Base-by-base conservation (phyloP, 257 asterid species). In the Solanum sparsipilum region DNA sequence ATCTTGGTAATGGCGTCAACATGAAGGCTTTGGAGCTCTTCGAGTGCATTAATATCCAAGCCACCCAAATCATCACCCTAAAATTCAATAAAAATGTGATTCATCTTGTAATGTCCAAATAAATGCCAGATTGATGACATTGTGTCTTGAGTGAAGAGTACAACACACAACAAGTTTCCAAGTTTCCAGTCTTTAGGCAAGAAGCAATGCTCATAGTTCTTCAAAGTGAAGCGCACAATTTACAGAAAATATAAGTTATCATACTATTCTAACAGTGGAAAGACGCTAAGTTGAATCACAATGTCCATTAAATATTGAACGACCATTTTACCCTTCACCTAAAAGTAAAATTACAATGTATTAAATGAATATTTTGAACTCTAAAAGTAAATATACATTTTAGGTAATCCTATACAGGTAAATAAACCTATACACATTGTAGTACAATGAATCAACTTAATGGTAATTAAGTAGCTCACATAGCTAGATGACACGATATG, bases 1-100 rank as follows among this genome's bases (percentile, higher is more conserved):
- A 91, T 91, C 91, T 89, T 91, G 89, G 92, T 88, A 52, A 91
- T 91, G 88, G 93, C 93, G 81, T 91, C 93, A 34, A 91, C 92
- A 60, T 91, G 93, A 87, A 91, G 83, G 81, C 84, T 89, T 87
- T 91, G 93, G 87, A 89, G 71, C 90, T 91, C 91, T 36, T 89
- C 92, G 39, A 91, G 93, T 65, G 91, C 71, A 63, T 84, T 83
- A 63, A 87, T 63, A 89, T 89, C 90, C 93, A 89, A 73, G 67
- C 89, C 88, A 36, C 86, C 84, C 82, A 89, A 86, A 83, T 89
- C 89, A 48, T 89, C 93, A 88, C 91, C 93, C 93, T 91, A 84
- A 75, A 75, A 78, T 83, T 21, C 87, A 75, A 52, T 72, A 32
- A 52, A 36, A 84, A 71, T 44, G 56, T 13, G 72, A 63, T 29